Percentiles rank a stretch among this genome's conserved stretches.
phyloP scores from a whole-genome alignment of 257 asterid genomes.

The Avicennia marina region DNA sequence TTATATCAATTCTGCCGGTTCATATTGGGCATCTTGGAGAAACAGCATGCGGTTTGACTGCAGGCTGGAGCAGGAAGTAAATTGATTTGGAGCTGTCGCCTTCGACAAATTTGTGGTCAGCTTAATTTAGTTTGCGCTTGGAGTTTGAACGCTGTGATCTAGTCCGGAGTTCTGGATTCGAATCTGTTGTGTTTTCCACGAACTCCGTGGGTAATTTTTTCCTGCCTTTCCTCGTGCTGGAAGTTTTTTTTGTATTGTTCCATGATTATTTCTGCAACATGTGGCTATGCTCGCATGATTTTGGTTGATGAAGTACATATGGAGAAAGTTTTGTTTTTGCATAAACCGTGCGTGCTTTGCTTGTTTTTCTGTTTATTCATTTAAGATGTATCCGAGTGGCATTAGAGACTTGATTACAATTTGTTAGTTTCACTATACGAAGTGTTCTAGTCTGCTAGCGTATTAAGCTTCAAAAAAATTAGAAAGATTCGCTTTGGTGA shows the following conservation, averaged over 20 bases:
- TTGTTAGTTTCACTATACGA: neutral
- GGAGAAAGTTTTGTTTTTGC: constrained; percentile 1
- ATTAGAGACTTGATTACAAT: neutral
- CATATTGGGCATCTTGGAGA: constrained; percentile 2
- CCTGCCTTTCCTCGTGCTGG: neutral
- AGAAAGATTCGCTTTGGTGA: neutral
- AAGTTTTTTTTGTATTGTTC: constrained; percentile 3
- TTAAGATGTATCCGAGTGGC: neutral
- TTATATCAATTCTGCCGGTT: constrained; percentile 9
- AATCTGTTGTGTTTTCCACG: neutral
- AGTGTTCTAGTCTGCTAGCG: too few relatives aligned
- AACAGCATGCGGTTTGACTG: constrained; percentile 13
- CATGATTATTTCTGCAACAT: constrained; percentile 10
- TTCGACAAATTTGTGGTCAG: constrained; percentile 7
- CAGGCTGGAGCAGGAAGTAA: constrained; percentile 21
- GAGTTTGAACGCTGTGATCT: neutral
- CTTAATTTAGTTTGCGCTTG: constrained; percentile 1
- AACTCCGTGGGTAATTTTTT: constrained; percentile 14
- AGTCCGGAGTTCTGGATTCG: neutral
- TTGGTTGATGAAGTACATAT: constrained; percentile 1
- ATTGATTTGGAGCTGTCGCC: constrained; percentile 22
- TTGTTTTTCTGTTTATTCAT: neutral
- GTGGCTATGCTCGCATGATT: neutral
- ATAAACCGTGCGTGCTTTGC: neutral
- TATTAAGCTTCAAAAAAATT: neutral